phyloP scores from a whole-genome alignment of 352 stramenopile species.

The Chrysophaeum taylorii region DNA sequence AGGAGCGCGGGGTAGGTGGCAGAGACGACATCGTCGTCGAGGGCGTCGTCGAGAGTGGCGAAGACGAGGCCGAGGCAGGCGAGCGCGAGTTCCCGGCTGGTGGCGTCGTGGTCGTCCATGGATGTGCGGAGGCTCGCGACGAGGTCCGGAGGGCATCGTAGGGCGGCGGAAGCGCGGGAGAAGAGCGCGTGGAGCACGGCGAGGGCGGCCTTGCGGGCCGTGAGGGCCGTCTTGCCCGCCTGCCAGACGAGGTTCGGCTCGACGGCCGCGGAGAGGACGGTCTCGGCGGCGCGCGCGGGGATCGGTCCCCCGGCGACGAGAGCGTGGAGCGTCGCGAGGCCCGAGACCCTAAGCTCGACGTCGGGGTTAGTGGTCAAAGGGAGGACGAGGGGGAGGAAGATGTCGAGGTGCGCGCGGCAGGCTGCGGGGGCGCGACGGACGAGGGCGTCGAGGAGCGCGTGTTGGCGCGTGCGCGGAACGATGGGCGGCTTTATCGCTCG shows the following conservation, averaged over 20 bases:
- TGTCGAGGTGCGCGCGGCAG: background rate
- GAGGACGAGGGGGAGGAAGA: background rate
- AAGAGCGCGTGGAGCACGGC: constrained; percentile 33
- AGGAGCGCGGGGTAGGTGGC: constrained; percentile 68
- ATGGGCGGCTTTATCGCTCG: no score
- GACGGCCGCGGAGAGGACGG: constrained; percentile 54
- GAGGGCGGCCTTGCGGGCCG: constrained; percentile 30
- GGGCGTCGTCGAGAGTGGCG: background rate
- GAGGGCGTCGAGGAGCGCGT: constrained; percentile 55
- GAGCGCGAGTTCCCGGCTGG: background rate
- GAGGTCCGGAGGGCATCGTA: no score
- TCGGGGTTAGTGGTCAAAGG: background rate
- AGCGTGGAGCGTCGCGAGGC: background rate
- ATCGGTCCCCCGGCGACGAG: no score
- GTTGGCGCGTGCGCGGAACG: no score
- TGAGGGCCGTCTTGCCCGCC: constrained; percentile 57
- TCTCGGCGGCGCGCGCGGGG: constrained; percentile 33
- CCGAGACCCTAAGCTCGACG: background rate
- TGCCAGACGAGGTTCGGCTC: constrained; percentile 70
- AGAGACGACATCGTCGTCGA: constrained; percentile 56
- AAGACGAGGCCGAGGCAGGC: background rate
- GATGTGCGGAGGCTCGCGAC: background rate
- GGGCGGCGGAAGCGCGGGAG: no score
- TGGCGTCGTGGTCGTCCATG: background rate
- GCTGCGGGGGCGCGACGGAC: background rate